Percentiles rank a stretch among this genome's conserved stretches.
Conservation (phyloP, 164 flowering plant genomes). For the Aristolochia fimbriata region DNA sequence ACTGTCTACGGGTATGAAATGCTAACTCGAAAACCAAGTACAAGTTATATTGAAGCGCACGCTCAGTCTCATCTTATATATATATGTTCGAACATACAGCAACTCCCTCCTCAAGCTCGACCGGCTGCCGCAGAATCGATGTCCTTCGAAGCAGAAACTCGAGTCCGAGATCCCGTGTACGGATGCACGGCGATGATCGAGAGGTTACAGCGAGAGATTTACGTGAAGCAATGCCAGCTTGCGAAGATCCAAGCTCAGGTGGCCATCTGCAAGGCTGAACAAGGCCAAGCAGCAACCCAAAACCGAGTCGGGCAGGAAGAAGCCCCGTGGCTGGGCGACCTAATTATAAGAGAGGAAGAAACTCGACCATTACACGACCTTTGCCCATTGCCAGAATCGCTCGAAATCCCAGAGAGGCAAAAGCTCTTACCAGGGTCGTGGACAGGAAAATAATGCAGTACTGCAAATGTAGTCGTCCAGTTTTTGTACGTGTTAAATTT, state of each 20-base stretch:
- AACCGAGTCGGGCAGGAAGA: no score
- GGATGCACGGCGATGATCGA: conserved; percentile 22
- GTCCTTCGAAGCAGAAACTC: conserved; percentile 16
- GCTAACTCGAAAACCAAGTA: not conserved
- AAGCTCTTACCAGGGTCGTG: no score
- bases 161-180: conserved; percentile 28
- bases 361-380: no score
- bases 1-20: no score
- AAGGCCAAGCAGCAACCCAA: not conserved
- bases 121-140: conserved; percentile 25
- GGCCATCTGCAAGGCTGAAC: conserved; percentile 7
- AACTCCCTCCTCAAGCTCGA: conserved; percentile 18
- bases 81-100: conserved; percentile 10
- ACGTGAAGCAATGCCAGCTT: conserved; percentile 10
- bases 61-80: not conserved
- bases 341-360: no score
- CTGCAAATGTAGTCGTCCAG: no score
- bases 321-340: no score
- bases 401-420: no score
- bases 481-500: no score
- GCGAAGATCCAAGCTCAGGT: conserved; percentile 14
- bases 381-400: no score
- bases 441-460: no score
- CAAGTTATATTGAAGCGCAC: no score
- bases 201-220: conserved; percentile 23